These are phyloP conservation scores for Leccinum aurantiacum DNA, from an alignment of 768 basidiomycete species.

Conservation along the genomic window DNA sequence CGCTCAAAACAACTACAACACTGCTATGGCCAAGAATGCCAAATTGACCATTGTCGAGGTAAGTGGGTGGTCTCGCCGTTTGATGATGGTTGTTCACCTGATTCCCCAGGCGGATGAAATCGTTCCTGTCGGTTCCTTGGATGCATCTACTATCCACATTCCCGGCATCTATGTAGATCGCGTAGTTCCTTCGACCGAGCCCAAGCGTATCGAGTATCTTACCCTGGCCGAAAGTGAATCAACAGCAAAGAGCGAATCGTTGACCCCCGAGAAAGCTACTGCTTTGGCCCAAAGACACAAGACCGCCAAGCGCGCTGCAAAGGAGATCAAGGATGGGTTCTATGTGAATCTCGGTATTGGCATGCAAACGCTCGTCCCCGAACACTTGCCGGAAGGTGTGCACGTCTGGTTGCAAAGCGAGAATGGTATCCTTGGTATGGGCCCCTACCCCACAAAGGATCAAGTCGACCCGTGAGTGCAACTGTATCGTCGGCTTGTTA, in stretches of 20 bases:
- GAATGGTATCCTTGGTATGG: slow-evolving; percentile 88
- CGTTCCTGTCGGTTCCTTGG: slow-evolving; percentile 78
- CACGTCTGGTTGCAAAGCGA: slow-evolving; percentile 91
- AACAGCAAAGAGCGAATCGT: slow-evolving; percentile 23
- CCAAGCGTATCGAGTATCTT: slow-evolving; percentile 75
- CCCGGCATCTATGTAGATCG: slow-evolving; percentile 89
- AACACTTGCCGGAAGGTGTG: slow-evolving; percentile 69
- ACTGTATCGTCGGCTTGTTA: neutral
- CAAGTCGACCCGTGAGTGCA: slow-evolving; percentile 73
- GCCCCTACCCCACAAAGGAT: slow-evolving; percentile 82
- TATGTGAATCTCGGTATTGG: slow-evolving; percentile 90
- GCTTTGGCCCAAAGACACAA: slow-evolving; percentile 60
- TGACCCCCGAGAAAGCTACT: slow-evolving; percentile 50
- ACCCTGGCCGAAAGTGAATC: slow-evolving; percentile 60
- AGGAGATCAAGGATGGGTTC: slow-evolving; percentile 85
- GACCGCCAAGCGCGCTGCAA: slow-evolving; percentile 84
- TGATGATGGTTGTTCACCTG: too few species aligned
- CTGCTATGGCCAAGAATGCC: too few species aligned
- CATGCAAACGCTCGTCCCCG: slow-evolving; percentile 88
- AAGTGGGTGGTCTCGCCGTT: too few species aligned
- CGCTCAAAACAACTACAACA: too few species aligned
- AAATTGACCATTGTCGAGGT: too few species aligned
- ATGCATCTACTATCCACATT: slow-evolving; percentile 78
- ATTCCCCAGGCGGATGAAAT: slow-evolving; percentile 76
- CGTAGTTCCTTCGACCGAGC: slow-evolving; percentile 73